Percentiles rank a stretch among this genome's conserved stretches.
These are phyloP conservation scores for Cordia subcordata DNA, from an alignment of 257 asterid species.

Conservation along the genomic window DNA sequence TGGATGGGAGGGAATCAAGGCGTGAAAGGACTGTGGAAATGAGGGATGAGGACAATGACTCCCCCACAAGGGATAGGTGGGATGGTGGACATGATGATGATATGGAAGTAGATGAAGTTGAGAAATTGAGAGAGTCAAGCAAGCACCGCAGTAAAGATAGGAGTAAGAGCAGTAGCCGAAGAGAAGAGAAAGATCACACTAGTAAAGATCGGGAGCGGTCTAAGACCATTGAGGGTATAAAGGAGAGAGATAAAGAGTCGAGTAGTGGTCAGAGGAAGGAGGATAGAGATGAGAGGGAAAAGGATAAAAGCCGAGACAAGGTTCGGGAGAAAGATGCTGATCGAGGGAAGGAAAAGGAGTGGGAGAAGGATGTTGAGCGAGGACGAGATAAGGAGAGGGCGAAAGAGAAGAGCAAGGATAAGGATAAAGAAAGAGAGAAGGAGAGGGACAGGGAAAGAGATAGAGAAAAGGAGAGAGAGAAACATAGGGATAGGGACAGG, in stretches of 20 bases:
- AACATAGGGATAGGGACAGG: constrained; percentile 37
- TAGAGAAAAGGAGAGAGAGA: constrained; percentile 20
- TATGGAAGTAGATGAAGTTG: constrained; percentile 40
- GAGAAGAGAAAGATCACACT: constrained; percentile 68
- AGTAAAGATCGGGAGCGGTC: constrained; percentile 61
- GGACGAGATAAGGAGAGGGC: constrained; percentile 24
- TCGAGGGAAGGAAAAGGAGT: constrained; percentile 20
- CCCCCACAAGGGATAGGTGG: constrained; percentile 52
- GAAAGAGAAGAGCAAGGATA: constrained; percentile 47
- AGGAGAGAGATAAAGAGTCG: constrained; percentile 53
- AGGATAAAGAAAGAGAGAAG: constrained; percentile 44
- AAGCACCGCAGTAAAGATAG: constrained; percentile 61
- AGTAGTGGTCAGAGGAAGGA: constrained; percentile 66
- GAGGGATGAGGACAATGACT: constrained; percentile 48
- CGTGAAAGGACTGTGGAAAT: constrained; percentile 47
- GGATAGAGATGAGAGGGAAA: constrained; percentile 58
- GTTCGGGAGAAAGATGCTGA: constrained; percentile 51
- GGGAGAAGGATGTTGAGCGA: constrained; percentile 14
- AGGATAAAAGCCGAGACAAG: constrained; percentile 47
- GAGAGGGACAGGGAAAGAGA: constrained; percentile 46
- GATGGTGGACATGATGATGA: constrained; percentile 49
- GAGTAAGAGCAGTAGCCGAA: constrained; percentile 47
- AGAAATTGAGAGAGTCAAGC: constrained; percentile 41
- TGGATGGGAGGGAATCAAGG: constrained; percentile 15
- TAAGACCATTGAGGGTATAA: constrained; percentile 28